Evolutionary conservation across 805 yeast genomes (phyloP), one percentile per base, ranked within the genome.

Genomic region (Saccharomycopsis sp.): DNA sequence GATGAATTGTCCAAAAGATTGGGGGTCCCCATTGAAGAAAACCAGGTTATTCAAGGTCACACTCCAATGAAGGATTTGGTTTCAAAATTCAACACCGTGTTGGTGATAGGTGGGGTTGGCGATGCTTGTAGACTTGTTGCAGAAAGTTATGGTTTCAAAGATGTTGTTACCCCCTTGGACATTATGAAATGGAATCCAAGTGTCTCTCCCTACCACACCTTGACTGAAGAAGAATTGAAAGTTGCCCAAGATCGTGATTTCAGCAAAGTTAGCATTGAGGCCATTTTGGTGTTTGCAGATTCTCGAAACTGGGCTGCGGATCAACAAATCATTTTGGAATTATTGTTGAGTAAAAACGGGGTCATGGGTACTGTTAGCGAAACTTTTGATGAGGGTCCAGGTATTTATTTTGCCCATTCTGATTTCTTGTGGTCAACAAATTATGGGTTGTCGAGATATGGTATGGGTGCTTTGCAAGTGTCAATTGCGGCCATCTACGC

Each of bases 341-440:
- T 86, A 53, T 68, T 86, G 40, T 65, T 85, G 59, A 77, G 87
- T 42, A 72, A 81, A 52, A 64, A 72, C 45, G 96, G 96, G 53
- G 75, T 71, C 31, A 80, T 86, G 87, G 95, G 95, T 31, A 86
- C 96, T 4, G 68, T 72, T 32, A 71, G 81, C 30, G 69, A 75
- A 50, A 73, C 80, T 13, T 77, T 60, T 55, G 80, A 78, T 45
- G 87, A 84, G 49, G 88, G 88, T 29, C 92, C 94, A 25, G 75
- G 76, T 36, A 73, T 85, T 43, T 83, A 81, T 61, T 86, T 85
- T 67, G 94, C 94, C 31, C 94, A 86, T 59, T 81, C 89, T 16
- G 96, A 86, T 62, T 81, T 86, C 53, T 84, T 86, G 41, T 86
- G 95, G 95, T 89, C 95, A 9, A 83, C 95, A 3, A 82, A 85